Conservation (phyloP, 2,329 filamentous ascomycete genomes). For the Capronia epimyces region DNA sequence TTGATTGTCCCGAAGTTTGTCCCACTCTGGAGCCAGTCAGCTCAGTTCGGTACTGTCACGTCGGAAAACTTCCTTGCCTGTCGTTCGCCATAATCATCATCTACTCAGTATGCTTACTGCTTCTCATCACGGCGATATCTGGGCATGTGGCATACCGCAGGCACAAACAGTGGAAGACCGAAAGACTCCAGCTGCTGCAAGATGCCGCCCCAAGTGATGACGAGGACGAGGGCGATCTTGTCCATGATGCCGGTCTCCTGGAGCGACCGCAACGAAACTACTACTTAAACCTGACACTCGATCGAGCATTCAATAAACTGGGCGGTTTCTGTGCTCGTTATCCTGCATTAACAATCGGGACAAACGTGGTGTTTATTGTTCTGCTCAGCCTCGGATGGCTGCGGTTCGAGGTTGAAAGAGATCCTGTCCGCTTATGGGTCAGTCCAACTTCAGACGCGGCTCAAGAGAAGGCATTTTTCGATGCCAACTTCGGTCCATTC, state of each 20-base stretch:
- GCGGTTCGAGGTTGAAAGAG: conserved; percentile 79
- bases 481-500: conserved; percentile 88
- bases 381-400: conserved; percentile 84
- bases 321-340: conserved; percentile 77
- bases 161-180: conserved; percentile 67
- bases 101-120: conserved; percentile 69
- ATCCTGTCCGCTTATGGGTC: conserved; percentile 94
- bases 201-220: conserved; percentile 81
- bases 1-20: conserved; percentile 85
- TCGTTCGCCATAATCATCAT: conserved; percentile 87
- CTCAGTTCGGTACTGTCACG: conserved; percentile 65
- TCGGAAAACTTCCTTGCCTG: conserved; percentile 83
- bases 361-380: conserved; percentile 68
- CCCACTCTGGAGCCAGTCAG: conserved; percentile 73
- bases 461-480: conserved; percentile 89
- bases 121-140: conserved; percentile 60
- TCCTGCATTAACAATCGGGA: conserved; percentile 73
- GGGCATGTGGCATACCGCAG: conserved; percentile 72
- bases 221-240: conserved; percentile 74
- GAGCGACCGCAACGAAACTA: conserved; percentile 77
- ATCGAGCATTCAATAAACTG: conserved; percentile 71
- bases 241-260: conserved; percentile 68
- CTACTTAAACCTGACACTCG: conserved; percentile 74
- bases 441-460: conserved; percentile 86
- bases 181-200: conserved; percentile 79